Percentiles rank a stretch among this genome's conserved stretches.
Evolutionary conservation across 495 filamentous ascomycete genomes (phyloP).

Genomic region (Polyplosphaeria fusca): DNA sequence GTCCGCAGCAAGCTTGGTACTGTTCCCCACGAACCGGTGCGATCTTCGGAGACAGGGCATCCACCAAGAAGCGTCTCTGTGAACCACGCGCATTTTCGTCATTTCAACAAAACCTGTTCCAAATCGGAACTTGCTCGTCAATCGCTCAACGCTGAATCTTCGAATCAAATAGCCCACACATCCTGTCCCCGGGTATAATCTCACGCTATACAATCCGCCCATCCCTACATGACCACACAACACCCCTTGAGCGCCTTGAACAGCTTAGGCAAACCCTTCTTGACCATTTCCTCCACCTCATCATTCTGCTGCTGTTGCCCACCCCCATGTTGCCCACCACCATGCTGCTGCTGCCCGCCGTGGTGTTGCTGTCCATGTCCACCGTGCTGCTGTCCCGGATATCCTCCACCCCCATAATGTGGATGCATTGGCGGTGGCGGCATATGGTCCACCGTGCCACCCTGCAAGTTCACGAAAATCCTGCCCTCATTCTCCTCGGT

Average conservation of each 20-base stretch:
- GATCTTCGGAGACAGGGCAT: too few species aligned
- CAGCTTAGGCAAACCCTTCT: conserved; percentile 57
- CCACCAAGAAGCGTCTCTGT: too few species aligned
- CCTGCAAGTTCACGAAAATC: conserved; percentile 69
- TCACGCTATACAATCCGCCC: background rate
- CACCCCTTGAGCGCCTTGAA: conserved; percentile 66
- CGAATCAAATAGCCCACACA: too few species aligned
- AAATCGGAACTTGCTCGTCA: too few species aligned
- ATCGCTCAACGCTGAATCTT: too few species aligned
- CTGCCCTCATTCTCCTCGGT: conserved; percentile 86
- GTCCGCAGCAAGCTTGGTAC: too few species aligned
- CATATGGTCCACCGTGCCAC: conserved; percentile 52
- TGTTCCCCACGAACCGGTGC: too few species aligned
- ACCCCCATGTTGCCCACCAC: conserved; percentile 29
- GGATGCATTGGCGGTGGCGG: conserved; percentile 47
- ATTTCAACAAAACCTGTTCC: too few species aligned
- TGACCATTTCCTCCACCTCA: conserved; percentile 61
- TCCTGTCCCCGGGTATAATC: conserved; percentile 15
- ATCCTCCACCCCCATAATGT: conserved; percentile 15
- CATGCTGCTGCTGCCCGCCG: conserved; percentile 19
- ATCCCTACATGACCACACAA: conserved; percentile 70
- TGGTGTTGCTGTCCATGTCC: conserved; percentile 39
- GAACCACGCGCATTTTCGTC: too few species aligned
- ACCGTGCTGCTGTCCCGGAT: conserved; percentile 36
- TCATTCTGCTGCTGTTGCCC: conserved; percentile 49